These are phyloP conservation scores for Arachis stenosperma DNA, from an alignment of 306 rosid genomes.

Conservation along the genomic window DNA sequence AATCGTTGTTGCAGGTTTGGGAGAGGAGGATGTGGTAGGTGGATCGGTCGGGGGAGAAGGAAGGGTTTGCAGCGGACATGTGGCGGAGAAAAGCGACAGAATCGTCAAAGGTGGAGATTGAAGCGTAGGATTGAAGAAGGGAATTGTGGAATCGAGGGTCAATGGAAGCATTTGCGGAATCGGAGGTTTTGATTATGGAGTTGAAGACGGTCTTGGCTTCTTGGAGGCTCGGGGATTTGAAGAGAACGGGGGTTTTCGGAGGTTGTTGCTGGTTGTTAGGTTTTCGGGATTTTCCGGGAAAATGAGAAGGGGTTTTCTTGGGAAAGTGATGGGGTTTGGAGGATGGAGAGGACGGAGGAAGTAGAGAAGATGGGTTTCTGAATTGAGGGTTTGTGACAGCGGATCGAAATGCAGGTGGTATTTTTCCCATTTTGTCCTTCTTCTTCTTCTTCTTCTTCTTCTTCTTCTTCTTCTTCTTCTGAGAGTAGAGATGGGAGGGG, in stretches of 20 bases:
- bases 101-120: slow-evolving; percentile 62
- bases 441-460: slow-evolving; percentile 17
- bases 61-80: slow-evolving; percentile 60
- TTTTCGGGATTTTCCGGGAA: slow-evolving; percentile 27
- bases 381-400: slow-evolving; percentile 49
- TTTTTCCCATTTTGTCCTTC: slow-evolving; percentile 59
- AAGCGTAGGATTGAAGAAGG: slow-evolving; percentile 72
- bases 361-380: slow-evolving; percentile 43
- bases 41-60: slow-evolving; percentile 72
- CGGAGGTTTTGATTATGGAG: slow-evolving; percentile 48
- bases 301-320: slow-evolving; percentile 38
- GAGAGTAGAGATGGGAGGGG: too few species aligned
- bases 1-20: slow-evolving; percentile 49
- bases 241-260: slow-evolving; percentile 35
- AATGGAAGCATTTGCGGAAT: slow-evolving; percentile 16
- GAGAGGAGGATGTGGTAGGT: slow-evolving; percentile 69
- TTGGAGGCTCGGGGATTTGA: slow-evolving; percentile 67
- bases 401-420: slow-evolving; percentile 68
- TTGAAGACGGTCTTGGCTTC: slow-evolving; percentile 65
- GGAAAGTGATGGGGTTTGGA: slow-evolving; percentile 42
- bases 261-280: neutral
- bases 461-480: neutral
- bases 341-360: slow-evolving; percentile 38
- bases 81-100: slow-evolving; percentile 74
- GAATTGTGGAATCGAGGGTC: slow-evolving; percentile 62